These are phyloP conservation scores for Fraxinus xanthoxyloides DNA, from an alignment of 305 asterid genomes.

Conservation along the genomic window DNA sequence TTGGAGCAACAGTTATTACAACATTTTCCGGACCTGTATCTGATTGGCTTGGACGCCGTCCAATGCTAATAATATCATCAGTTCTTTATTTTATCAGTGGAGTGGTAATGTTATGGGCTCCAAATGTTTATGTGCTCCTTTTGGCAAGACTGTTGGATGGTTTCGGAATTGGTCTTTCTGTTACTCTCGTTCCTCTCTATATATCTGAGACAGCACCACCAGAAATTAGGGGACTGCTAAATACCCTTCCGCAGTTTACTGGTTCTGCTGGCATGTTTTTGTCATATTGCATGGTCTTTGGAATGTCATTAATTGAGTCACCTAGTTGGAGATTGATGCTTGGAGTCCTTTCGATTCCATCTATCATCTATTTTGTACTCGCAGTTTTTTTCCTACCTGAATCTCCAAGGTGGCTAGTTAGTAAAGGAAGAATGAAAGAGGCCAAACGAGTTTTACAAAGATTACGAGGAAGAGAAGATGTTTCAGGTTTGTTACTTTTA, in stretches of 20 bases:
- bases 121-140: constrained; percentile 72
- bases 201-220: constrained; percentile 97
- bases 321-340: constrained; percentile 98
- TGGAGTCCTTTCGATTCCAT: constrained; percentile 79
- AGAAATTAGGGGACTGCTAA: constrained; percentile 72
- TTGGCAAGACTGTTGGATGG: constrained; percentile 88
- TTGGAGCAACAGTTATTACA: constrained; percentile 87
- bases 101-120: constrained; percentile 84
- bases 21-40: constrained; percentile 76
- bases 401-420: constrained; percentile 97
- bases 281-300: constrained; percentile 87
- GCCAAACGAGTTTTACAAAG: constrained; percentile 69
- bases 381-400: constrained; percentile 75
- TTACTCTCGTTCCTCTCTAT: constrained; percentile 84
- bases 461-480: constrained; percentile 79
- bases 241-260: constrained; percentile 89
- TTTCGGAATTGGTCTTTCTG: constrained; percentile 88
- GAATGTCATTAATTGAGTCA: constrained; percentile 60
- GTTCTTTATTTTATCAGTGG: constrained; percentile 71
- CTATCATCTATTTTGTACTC: constrained; percentile 58
- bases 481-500: constrained; percentile 49
- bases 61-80: constrained; percentile 80
- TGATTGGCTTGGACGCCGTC: constrained; percentile 85
- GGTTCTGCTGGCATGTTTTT: constrained; percentile 84
- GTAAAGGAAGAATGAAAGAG: constrained; percentile 80